Conservation (phyloP, 1,284 basidiomycete genomes). For the Malassezia equina region DNA sequence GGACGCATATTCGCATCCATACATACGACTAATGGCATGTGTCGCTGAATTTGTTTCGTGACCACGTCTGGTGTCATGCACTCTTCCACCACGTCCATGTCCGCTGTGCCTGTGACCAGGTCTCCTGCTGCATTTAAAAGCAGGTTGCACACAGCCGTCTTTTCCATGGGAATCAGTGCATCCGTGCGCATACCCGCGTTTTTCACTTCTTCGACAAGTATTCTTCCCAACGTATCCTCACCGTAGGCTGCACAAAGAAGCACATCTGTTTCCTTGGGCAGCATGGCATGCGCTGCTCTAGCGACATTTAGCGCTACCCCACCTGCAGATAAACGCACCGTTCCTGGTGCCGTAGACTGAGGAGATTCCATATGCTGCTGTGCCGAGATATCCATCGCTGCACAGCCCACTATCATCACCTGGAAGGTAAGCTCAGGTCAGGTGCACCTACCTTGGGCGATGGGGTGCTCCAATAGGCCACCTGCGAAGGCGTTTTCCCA, state of each 20-base stretch:
- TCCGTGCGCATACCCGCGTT: slow-evolving; percentile 67
- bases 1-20: slow-evolving; percentile 71
- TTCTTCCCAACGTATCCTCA: slow-evolving; percentile 38
- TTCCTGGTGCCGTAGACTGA: slow-evolving; percentile 67
- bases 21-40: slow-evolving; percentile 58
- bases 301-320: slow-evolving; percentile 92
- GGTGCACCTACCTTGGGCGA: neutral
- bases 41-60: slow-evolving; percentile 48
- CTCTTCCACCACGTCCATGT: slow-evolving; percentile 57
- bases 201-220: slow-evolving; percentile 57
- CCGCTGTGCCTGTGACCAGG: slow-evolving; percentile 73
- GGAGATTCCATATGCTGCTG: slow-evolving; percentile 13
- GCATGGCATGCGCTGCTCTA: slow-evolving; percentile 66
- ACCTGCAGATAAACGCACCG: slow-evolving; percentile 64
- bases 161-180: slow-evolving; percentile 54
- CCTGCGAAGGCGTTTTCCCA: slow-evolving; percentile 13
- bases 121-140: slow-evolving; percentile 64
- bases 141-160: slow-evolving; percentile 64
- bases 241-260: slow-evolving; percentile 50
- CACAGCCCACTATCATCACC: slow-evolving; percentile 34
- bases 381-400: slow-evolving; percentile 41
- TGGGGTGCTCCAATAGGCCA: slow-evolving; percentile 15
- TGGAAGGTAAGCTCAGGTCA: neutral
- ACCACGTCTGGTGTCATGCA: neutral
- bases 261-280: slow-evolving; percentile 44